Percentiles rank a stretch among this genome's conserved stretches.
Evolutionary conservation across 306 rosid species (phyloP).

Genomic region (Cicer judaicum): DNA sequence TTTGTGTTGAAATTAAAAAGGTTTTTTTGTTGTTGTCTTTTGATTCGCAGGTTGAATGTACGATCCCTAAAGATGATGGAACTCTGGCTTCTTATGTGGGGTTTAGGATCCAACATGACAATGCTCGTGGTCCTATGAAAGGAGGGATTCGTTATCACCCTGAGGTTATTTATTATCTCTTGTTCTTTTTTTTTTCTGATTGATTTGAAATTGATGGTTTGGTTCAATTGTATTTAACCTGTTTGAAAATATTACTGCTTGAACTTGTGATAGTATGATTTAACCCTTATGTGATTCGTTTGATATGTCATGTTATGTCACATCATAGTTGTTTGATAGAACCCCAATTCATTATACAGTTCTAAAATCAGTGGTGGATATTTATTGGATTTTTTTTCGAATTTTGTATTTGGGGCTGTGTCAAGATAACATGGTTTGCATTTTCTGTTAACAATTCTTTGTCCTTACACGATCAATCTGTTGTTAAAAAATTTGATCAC

Average conservation of each 20-base stretch:
- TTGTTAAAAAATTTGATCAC: background rate
- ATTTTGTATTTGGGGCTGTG: conserved; percentile 5
- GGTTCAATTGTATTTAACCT: conserved; percentile 28
- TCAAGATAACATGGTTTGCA: background rate
- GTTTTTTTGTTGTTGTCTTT: background rate
- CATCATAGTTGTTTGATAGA: conserved; percentile 6
- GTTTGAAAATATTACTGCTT: conserved; percentile 32
- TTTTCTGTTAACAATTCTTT: background rate
- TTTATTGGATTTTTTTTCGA: background rate
- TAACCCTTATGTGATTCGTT: background rate
- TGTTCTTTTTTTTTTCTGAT: background rate
- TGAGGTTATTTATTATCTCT: conserved; percentile 50
- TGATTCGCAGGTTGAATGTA: conserved; percentile 72
- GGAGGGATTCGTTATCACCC: conserved; percentile 86
- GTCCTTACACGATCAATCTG: background rate
- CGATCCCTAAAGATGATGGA: conserved; percentile 79
- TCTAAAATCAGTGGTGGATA: background rate
- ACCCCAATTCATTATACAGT: conserved; percentile 3
- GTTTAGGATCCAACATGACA: conserved; percentile 80
- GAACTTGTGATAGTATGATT: conserved; percentile 2
- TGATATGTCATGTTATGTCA: background rate
- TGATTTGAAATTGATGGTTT: conserved; percentile 35
- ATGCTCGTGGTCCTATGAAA: conserved; percentile 89
- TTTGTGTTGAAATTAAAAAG: background rate
- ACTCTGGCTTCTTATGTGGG: conserved; percentile 73